These are phyloP conservation scores for Eragrostis curvula DNA, from an alignment of 176 grass and related monocot genomes.

Conservation along the genomic window DNA sequence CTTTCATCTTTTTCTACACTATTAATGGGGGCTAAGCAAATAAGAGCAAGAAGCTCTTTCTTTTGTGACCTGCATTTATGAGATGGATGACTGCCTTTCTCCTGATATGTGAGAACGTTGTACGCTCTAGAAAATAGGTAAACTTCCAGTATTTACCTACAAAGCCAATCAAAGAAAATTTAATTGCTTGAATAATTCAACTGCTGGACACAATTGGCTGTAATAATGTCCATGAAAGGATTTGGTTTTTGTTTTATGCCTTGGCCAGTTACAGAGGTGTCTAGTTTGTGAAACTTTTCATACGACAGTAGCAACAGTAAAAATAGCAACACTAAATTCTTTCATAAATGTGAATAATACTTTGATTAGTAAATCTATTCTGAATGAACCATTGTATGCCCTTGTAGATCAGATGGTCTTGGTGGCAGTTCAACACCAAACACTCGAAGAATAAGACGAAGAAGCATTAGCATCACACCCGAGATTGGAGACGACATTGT, in stretches of 20 bases:
- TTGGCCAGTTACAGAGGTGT: background rate
- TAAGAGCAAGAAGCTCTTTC: background rate
- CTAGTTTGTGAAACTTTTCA: background rate
- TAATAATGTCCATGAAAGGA: background rate
- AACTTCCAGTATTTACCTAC: background rate
- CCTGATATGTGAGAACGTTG: background rate
- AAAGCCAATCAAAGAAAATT: background rate
- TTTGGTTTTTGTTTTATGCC: constrained; percentile 22
- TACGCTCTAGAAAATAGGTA: background rate
- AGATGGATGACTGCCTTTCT: background rate
- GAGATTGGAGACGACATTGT: constrained; percentile 99
- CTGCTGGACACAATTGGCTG: background rate
- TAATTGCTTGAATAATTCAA: background rate
- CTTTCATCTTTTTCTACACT: background rate
- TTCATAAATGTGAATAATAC: constrained; percentile 26
- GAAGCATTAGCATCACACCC: constrained; percentile 99
- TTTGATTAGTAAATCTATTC: constrained; percentile 16
- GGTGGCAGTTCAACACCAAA: constrained; percentile 65
- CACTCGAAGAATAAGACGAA: constrained; percentile 80
- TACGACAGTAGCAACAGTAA: background rate
- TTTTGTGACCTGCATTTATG: background rate
- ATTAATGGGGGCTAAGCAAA: background rate
- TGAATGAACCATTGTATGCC: constrained; percentile 22
- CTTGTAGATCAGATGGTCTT: constrained; percentile 87
- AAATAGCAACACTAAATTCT: background rate